These are phyloP conservation scores for Melocanna baccifera DNA, from an alignment of 176 grass and related monocot species.

Conservation along the genomic window DNA sequence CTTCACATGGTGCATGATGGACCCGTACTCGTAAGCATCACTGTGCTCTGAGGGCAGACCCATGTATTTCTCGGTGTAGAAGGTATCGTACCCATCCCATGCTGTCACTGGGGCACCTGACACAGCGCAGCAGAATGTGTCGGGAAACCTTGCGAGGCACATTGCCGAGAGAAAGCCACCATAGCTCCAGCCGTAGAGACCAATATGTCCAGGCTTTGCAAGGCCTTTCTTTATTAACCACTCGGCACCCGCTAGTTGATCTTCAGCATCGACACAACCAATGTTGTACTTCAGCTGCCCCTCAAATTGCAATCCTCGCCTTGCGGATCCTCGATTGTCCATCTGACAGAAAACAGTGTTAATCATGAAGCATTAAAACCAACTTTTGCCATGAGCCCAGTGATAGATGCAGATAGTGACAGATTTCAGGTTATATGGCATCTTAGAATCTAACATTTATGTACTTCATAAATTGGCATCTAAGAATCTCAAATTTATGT, in stretches of 20 bases:
- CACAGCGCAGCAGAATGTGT: conserved; percentile 74
- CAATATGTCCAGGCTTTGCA: conserved; percentile 86
- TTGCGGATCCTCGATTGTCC: conserved; percentile 86
- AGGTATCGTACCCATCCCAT: conserved; percentile 97
- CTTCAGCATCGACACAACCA: conserved; percentile 75
- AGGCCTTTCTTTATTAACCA: conserved; percentile 88
- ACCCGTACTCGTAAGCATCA: conserved; percentile 70
- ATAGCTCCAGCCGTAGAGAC: conserved; percentile 95
- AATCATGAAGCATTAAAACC: background rate
- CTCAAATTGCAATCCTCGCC: conserved; percentile 89
- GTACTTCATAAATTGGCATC: background rate
- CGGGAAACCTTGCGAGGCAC: conserved; percentile 73
- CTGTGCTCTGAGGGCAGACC: conserved; percentile 61
- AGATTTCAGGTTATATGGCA: conserved; percentile 9
- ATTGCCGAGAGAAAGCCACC: conserved; percentile 98
- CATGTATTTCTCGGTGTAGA: conserved; percentile 97
- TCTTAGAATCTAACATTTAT: background rate
- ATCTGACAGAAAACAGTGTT: conserved; percentile 52
- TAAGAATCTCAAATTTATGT: background rate
- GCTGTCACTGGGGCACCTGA: conserved; percentile 90
- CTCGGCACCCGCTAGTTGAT: conserved; percentile 83
- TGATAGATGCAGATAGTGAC: conserved; percentile 7
- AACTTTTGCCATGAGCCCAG: background rate
- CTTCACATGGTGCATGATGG: conserved; percentile 87
- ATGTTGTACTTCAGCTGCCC: conserved; percentile 82